A percentile compares a stretch with the other conserved stretches of the same genome.
Conservation (phyloP, 108 stramenopile species). For the Nitzschia sp. region DNA sequence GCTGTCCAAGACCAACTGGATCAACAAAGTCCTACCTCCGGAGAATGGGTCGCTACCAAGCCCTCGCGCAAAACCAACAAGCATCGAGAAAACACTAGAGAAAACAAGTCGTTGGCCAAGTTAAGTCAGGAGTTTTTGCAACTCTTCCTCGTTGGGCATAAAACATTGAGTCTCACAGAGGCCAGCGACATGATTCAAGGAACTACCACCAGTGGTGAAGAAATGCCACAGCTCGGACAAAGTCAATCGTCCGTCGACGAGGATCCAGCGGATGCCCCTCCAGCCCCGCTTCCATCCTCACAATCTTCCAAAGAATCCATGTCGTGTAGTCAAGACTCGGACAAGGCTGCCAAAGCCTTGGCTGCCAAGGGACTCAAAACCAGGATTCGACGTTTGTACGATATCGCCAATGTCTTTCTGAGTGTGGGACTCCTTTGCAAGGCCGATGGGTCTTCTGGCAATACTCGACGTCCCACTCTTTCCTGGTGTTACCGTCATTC, state of each 20-base stretch:
- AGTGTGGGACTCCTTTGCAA: constrained; percentile 78
- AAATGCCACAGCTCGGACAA: constrained; percentile 22
- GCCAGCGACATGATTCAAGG: constrained; percentile 81
- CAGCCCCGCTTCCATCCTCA: not conserved
- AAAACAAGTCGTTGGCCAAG: constrained; percentile 71
- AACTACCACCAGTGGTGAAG: constrained; percentile 26
- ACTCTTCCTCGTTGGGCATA: constrained; percentile 77
- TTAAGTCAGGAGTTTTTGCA: constrained; percentile 84
- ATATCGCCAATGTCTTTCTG: constrained; percentile 93
- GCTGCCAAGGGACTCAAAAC: constrained; percentile 78
- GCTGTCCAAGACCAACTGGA: not conserved
- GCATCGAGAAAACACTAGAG: constrained; percentile 1
- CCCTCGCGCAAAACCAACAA: not conserved
- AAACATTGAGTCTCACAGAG: constrained; percentile 54
- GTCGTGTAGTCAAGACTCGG: not conserved
- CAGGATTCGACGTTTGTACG: constrained; percentile 93
- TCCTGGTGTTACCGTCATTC: constrained; percentile 53
- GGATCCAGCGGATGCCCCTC: constrained; percentile 3
- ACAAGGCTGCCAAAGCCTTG: constrained; percentile 31
- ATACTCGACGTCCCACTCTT: constrained; percentile 54
- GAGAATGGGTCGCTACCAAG: not conserved
- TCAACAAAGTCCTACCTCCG: not conserved
- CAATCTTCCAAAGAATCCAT: no score
- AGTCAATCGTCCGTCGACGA: not conserved
- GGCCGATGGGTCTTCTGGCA: constrained; percentile 40